Evolutionary conservation across 805 yeast species (phyloP), one percentile per base, ranked within the genome.

Genomic region (Deakozyma indianensis): DNA sequence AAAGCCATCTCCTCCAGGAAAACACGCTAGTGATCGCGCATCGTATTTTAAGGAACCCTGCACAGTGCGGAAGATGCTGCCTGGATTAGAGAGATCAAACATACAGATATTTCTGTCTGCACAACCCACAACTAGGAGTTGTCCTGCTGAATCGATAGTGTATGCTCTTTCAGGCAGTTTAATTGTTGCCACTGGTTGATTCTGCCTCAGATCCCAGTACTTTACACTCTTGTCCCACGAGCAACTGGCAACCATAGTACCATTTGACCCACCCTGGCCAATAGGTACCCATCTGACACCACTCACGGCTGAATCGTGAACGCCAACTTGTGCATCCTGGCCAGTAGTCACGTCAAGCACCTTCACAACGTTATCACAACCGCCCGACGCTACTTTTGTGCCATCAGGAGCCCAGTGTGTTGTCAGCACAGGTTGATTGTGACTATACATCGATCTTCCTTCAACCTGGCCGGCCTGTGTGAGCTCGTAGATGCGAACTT

Each of bases 151-250:
- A 60, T 88, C 96, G 94, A 90, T 82, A 11, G 87, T 68, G 65
- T 87, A 90, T 0, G 85, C 95, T 45, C 95, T 70, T 53, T 92
- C 97, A 0, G 97, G 95, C 60, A 92, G 67, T 56, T 75, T 74
- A 35, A 92, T 66, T 2, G 94, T 83, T 18, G 87, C 75, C 20
- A 90, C 73, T 16, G 97, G 92, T 54, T 75, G 80, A 41, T 80
- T 83, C 52, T 79, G 78, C 58, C 96, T 78, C 66, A 83, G 70
- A 64, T 92, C 97, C 98, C 98, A 90, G 64, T 92, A 92, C 60
- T 77, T 79, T 51, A 92, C 65, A 1, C 96, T 86, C 65, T 86
- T 87, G 64, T 92, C 98, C 96, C 96, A 92, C 4, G 96, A 85
- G 4, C 95, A 96, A 41, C 88, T 77, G 2, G 87, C 96, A 23